Base-by-base conservation (phyloP, 2,329 filamentous ascomycete species). In the Xylariaceae sp. region DNA sequence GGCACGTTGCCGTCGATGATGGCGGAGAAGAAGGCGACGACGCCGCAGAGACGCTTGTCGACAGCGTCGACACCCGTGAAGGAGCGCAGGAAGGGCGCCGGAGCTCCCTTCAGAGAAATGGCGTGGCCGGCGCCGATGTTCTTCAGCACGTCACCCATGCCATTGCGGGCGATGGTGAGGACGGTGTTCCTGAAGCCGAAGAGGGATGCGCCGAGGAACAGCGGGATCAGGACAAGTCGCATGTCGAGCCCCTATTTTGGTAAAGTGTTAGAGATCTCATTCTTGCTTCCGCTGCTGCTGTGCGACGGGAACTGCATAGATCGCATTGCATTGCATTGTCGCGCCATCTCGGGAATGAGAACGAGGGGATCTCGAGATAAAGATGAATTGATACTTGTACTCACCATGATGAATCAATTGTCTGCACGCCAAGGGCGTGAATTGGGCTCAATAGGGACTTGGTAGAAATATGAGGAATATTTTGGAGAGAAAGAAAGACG, bases 1-100 rank as follows among this genome's bases (percentile, higher is more conserved):
- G 61, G 37, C 50, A 66, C 64, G 53, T 63, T 64, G 48, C 68
- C 69, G 56, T 71, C 67, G 51, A 72, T 50, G 37, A 67, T 23
- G 48, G 62, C 63, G 4, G 65, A 63, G 64, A 69, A 70, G 60
- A 67, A 70, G 41, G 30, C 57, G 15, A 70, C 56, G 49, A 68
- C 49, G 82, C 9, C 47, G 51, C 52, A 13, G 13, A 69, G 63
- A 49, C 59, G 52, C 15, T 50, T 7, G 67, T 69, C 68, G 10
- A 69, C 18, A 45, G 55, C 51, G 4, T 15, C 23, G 23, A 67
- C 15, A 54, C 67, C 67, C 15, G 62, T 62, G 60, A 65, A 69
- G 5, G 48, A 51, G 7, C 47, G 47, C 58, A 61, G 52, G 59
- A 67, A 68, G n/a, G 68, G 68, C 13, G 59, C 41, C 51, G 67